Evolutionary conservation across 495 filamentous ascomycete species (phyloP).

Genomic region (Aspergillus baeticus): DNA sequence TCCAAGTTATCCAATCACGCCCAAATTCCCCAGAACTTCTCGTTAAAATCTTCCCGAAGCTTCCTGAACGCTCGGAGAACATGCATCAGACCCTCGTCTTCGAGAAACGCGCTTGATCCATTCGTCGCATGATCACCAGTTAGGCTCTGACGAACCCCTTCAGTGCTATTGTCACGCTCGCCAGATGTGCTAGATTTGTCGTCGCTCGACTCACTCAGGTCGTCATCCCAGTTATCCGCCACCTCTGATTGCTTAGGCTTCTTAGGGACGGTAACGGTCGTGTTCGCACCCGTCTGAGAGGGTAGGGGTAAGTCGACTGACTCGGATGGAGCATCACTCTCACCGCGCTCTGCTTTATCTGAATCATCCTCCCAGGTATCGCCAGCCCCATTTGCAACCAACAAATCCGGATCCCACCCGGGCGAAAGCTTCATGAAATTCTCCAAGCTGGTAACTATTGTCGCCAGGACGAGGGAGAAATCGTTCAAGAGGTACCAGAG

Average conservation of each 20-base stretch:
- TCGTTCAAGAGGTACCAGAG: slow-evolving; percentile 68
- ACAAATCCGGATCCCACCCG: slow-evolving; percentile 13
- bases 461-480: slow-evolving; percentile 68
- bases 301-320: background rate
- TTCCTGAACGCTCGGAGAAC: slow-evolving; percentile 47
- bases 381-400: slow-evolving; percentile 19
- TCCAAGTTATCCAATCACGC: slow-evolving; percentile 27
- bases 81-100: slow-evolving; percentile 45
- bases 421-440: slow-evolving; percentile 20
- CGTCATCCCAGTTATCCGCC: slow-evolving; percentile 23
- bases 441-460: slow-evolving; percentile 44
- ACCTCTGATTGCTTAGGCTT: slow-evolving; percentile 10
- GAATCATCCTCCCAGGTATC: slow-evolving; percentile 15
- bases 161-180: background rate
- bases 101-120: background rate
- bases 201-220: background rate
- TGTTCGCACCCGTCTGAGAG: background rate
- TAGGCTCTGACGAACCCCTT: too few relatives aligned
- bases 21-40: slow-evolving; percentile 62
- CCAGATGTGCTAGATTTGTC: background rate
- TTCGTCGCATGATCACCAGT: too few relatives aligned
- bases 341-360: slow-evolving; percentile 6
- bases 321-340: background rate
- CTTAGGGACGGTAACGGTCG: background rate
- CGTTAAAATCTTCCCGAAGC: slow-evolving; percentile 60